Base-by-base conservation (phyloP, 805 yeast species). In the Candida mattraensis region DNA sequence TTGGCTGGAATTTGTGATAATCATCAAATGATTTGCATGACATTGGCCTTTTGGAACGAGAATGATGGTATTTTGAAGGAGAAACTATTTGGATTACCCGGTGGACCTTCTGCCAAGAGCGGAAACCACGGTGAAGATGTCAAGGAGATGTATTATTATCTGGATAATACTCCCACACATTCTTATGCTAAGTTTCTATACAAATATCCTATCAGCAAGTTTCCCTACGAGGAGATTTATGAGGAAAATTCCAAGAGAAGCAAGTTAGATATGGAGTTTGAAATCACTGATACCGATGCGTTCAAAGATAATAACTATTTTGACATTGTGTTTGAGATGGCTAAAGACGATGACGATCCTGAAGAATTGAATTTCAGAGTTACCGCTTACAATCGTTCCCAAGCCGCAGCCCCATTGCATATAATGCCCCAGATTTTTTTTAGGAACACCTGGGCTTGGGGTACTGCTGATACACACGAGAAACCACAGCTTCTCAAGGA, bases 101-200 rank as follows among this genome's bases (percentile, higher is more conserved):
- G 96, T 18, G 94, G 94, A 33, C 87, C 86, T 10, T 89, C 88
- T 58, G 44, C 43, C 5, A 53, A 57, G 31, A 53, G 58, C 33
- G 97, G 96, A 9, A 89, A 89, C 59, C 97, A 88, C 60, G 97
- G 97, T 37, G 97, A 88, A 58, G 97, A 88, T 59, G 96, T 87
- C 42, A 88, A 88, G 64, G 94, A 85, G 54, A 60, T 80, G 47
- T 85, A 85, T 58, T 88, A 78, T 57, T 87, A 88, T 54, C 70
- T 88, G 42, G 97, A 88, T 64, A 88, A 87, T 63, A 85, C 94
- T 9, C 97, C 97, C 6, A 75, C 96, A 5, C 96, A 88, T 64
- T 81, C 95, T 22, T 88, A 87, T 64, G 83, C 87, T 84, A 88
- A 89, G 67, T 87, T 81, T 50, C 70, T 87, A 40, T 88, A 88